Conservation (phyloP, 768 basidiomycete species). For the Hortiboletus campestris region DNA sequence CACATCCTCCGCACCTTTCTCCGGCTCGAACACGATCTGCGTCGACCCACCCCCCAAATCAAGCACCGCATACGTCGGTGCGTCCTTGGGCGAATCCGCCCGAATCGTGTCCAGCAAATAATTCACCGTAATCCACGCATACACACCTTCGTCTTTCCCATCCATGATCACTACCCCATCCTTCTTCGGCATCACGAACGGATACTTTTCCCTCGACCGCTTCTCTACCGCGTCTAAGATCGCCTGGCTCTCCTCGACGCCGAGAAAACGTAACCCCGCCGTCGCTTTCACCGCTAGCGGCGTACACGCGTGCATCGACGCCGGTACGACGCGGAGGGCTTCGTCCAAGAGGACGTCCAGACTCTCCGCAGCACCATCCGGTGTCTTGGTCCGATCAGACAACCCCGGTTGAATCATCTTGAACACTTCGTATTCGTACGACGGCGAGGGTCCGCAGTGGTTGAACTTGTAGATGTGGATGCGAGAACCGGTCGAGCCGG, state of each 20-base stretch:
- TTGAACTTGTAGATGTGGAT: constrained; percentile 99
- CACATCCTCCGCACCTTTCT: constrained; percentile 43
- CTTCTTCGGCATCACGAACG: constrained; percentile 61
- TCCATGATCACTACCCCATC: constrained; percentile 89
- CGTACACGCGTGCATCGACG: constrained; percentile 59
- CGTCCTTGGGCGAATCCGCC: constrained; percentile 43
- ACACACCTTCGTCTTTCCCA: constrained; percentile 95
- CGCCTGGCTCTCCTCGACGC: constrained; percentile 54
- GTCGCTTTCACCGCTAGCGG: constrained; percentile 92
- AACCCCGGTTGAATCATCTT: constrained; percentile 78
- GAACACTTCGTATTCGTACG: constrained; percentile 94
- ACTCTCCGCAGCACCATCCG: constrained; percentile 71
- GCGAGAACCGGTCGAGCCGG: constrained; percentile 94
- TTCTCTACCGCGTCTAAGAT: constrained; percentile 74
- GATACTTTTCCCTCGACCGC: constrained; percentile 57
- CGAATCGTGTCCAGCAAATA: constrained; percentile 80
- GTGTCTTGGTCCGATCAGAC: constrained; percentile 56
- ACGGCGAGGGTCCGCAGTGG: constrained; percentile 73
- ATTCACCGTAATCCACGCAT: constrained; percentile 97
- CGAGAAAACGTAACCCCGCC: constrained; percentile 79
- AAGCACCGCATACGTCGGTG: constrained; percentile 79
- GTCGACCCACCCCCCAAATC: constrained; percentile 97
- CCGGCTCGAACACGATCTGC: constrained; percentile 95
- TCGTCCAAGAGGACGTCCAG: constrained; percentile 79
- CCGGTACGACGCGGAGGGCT: constrained; percentile 77